Evolutionary conservation across 495 filamentous ascomycete genomes (phyloP).

Genomic region (Margaritispora aquatica): DNA sequence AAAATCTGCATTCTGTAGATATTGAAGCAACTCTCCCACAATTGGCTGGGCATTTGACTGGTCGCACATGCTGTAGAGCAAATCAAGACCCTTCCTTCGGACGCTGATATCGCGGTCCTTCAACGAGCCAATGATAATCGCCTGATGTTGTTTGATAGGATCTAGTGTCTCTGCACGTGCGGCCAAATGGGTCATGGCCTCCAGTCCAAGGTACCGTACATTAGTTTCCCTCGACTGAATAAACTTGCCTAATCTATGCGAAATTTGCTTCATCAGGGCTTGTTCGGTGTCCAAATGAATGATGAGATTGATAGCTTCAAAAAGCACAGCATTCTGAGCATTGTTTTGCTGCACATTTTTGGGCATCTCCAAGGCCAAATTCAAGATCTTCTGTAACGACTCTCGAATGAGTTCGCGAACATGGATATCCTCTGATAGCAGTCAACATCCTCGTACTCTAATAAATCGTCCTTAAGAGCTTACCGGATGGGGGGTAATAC

Average conservation of each 20-base stretch:
- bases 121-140: constrained; percentile 87
- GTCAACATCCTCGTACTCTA: not conserved
- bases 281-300: constrained; percentile 99
- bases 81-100: constrained; percentile 86
- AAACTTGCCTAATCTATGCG: constrained; percentile 87
- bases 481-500: constrained; percentile 94
- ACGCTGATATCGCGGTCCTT: constrained; percentile 97
- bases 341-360: constrained; percentile 99
- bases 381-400: constrained; percentile 82
- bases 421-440: constrained; percentile 71
- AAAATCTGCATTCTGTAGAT: constrained; percentile 94
- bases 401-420: constrained; percentile 89
- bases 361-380: constrained; percentile 83
- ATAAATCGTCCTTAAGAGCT: constrained; percentile 19
- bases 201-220: constrained; percentile 91
- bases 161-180: constrained; percentile 91
- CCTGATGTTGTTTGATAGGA: constrained; percentile 97
- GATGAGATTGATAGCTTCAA: constrained; percentile 97
- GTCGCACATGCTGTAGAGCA: constrained; percentile 99
- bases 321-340: constrained; percentile 95
- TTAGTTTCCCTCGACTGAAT: constrained; percentile 97
- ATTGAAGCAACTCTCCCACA: constrained; percentile 87
- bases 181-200: constrained; percentile 97
- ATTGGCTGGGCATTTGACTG: constrained; percentile 84
- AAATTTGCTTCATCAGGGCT: constrained; percentile 93